Evolutionary conservation across 371 early-diverging fungal genomes (phyloP).

Genomic region (Actinomortierella wolfii): DNA sequence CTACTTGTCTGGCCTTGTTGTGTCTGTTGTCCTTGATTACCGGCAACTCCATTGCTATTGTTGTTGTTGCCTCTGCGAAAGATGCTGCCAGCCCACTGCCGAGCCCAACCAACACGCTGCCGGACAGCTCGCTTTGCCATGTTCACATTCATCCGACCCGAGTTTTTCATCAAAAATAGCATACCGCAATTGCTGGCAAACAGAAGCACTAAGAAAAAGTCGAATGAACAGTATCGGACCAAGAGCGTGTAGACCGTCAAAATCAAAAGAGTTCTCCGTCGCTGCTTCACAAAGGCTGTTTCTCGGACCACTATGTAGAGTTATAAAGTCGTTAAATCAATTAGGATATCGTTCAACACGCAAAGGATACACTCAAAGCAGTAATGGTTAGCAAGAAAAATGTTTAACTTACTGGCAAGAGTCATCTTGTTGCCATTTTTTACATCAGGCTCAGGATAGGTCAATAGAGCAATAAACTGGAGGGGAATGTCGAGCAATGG

Average conservation of each 20-base stretch:
- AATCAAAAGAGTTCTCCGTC: conserved; percentile 44
- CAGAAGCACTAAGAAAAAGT: conserved; percentile 50
- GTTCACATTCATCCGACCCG: conserved; percentile 53
- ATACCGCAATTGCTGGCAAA: conserved; percentile 50
- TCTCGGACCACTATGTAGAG: conserved; percentile 45
- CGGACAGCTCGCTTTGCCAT: conserved; percentile 58
- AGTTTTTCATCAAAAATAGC: conserved; percentile 57
- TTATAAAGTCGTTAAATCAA: no score
- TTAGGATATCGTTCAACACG: no score
- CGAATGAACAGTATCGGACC: conserved; percentile 54
- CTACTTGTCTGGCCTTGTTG: background rate
- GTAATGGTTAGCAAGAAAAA: no score
- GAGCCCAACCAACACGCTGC: conserved; percentile 55
- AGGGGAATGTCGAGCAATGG: conserved; percentile 48
- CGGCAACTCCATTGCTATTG: conserved; percentile 3
- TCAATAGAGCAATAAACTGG: conserved; percentile 51
- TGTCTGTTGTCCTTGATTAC: background rate
- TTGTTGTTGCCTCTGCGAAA: conserved; percentile 27
- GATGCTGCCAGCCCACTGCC: conserved; percentile 56
- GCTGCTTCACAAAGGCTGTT: conserved; percentile 47
- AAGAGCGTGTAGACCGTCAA: conserved; percentile 47
- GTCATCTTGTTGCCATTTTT: conserved; percentile 47
- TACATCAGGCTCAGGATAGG: conserved; percentile 51
- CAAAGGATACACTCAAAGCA: no score
- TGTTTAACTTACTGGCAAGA: conserved; percentile 29